These are phyloP conservation scores for Calonectria henricotiae DNA, from an alignment of 2,329 filamentous ascomycete genomes.

Conservation along the genomic window DNA sequence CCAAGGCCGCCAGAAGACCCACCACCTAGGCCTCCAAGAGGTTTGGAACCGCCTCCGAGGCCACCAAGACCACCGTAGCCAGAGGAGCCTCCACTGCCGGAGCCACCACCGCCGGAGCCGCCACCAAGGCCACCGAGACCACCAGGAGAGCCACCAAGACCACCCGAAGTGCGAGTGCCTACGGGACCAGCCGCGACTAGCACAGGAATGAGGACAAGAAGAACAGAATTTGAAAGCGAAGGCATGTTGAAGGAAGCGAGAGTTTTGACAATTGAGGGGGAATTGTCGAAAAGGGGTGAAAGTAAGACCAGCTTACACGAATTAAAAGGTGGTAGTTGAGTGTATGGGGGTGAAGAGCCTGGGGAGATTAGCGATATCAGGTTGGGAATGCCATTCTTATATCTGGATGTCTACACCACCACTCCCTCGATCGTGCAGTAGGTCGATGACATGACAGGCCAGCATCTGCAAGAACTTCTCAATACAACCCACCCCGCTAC, in stretches of 20 bases:
- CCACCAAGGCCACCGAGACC: conserved; percentile 3
- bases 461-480: conserved; percentile 6
- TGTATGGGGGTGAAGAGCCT: conserved; percentile 2
- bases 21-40: not conserved
- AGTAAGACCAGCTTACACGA: conserved; percentile 23
- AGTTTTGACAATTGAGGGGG: not conserved
- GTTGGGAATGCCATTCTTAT: conserved; percentile 12
- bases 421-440: not conserved
- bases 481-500: conserved; percentile 4
- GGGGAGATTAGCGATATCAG: conserved; percentile 5
- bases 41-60: not conserved
- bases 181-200: conserved; percentile 20
- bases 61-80: conserved; percentile 13
- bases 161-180: conserved; percentile 16
- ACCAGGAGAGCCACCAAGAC: not conserved
- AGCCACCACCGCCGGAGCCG: not conserved
- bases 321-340: conserved; percentile 3
- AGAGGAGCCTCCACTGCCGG: conserved; percentile 1
- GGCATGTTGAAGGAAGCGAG: conserved; percentile 12
- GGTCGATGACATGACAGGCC: not conserved
- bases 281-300: conserved; percentile 1
- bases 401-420: not conserved
- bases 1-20: conserved; percentile 7
- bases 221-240: conserved; percentile 16
- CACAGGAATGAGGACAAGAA: conserved; percentile 12